Conservation (phyloP, 352 stramenopile genomes). For the Phytophthora podocarpi region DNA sequence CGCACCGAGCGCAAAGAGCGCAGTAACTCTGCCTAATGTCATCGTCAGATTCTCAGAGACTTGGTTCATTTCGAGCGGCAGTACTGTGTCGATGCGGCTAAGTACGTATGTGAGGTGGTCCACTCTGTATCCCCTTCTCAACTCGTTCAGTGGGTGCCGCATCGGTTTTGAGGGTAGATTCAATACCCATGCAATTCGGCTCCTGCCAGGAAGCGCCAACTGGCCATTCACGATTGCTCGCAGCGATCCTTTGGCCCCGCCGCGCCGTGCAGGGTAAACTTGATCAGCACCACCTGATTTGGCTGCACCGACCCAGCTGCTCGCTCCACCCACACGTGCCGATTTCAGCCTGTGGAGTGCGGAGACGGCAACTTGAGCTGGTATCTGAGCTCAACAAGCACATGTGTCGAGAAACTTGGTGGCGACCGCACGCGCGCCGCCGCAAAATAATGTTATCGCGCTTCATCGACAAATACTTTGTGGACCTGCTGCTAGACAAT, state of each 20-base stretch:
- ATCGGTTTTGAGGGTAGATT: too few species aligned
- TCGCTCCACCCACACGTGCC: constrained; percentile 20
- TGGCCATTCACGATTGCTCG: constrained; percentile 7
- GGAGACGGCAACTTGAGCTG: constrained; percentile 24
- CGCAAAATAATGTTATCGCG: constrained; percentile 4
- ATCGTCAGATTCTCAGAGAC: constrained; percentile 15
- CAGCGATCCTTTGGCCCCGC: constrained; percentile 3
- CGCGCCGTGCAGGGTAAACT: constrained; percentile 5
- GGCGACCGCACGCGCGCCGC: not conserved
- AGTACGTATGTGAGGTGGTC: constrained; percentile 11
- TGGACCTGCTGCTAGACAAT: too few species aligned
- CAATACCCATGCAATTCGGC: too few species aligned
- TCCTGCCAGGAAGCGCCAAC: too few species aligned
- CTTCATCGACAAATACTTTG: constrained; percentile 2
- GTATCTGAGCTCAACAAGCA: constrained; percentile 20
- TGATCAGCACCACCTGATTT: constrained; percentile 18
- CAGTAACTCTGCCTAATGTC: not conserved
- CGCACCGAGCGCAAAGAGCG: constrained; percentile 11
- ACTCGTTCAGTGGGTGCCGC: not conserved
- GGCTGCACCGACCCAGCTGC: constrained; percentile 19
- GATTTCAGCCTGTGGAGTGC: constrained; percentile 21
- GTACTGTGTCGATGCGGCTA: not conserved
- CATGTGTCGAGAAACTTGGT: constrained; percentile 10
- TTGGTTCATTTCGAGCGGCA: too few species aligned
- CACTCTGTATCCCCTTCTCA: constrained; percentile 19